Conservation (phyloP, 192 early-diverging fungal genomes). For the Entomortierella lignicola region DNA sequence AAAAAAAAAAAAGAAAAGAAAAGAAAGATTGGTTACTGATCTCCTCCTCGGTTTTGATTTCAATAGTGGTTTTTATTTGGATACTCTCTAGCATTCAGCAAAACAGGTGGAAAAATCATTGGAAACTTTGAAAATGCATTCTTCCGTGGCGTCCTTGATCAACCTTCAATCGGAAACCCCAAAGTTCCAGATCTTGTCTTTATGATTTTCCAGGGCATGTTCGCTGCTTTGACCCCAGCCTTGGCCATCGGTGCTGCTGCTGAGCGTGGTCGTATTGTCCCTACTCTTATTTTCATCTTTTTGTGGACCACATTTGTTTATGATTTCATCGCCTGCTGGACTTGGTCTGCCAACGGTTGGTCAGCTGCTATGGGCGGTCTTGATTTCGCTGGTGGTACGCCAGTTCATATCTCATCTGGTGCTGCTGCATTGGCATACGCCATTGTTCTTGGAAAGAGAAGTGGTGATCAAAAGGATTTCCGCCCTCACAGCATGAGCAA, state of each 20-base stretch:
- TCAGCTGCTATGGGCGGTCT: constrained; percentile 81
- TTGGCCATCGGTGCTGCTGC: constrained; percentile 92
- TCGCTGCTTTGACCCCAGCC: constrained; percentile 91
- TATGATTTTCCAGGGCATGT: constrained; percentile 91
- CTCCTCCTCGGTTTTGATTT: background rate
- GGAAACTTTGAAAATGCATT: constrained; percentile 86
- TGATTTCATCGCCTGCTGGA: constrained; percentile 95
- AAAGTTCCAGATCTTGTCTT: constrained; percentile 83
- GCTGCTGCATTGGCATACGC: constrained; percentile 90
- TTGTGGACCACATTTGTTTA: constrained; percentile 95
- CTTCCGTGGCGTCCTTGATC: constrained; percentile 62
- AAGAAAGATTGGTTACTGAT: background rate
- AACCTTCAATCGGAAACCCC: constrained; percentile 66
- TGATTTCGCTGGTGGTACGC: constrained; percentile 98
- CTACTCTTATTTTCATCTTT: constrained; percentile 91
- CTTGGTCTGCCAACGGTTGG: constrained; percentile 92
- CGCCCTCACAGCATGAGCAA: constrained; percentile 93
- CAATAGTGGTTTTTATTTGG: constrained; percentile 90
- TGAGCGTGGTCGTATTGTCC: constrained; percentile 88
- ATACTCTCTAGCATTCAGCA: constrained; percentile 88
- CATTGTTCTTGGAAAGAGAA: constrained; percentile 85
- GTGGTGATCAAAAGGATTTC: constrained; percentile 77
- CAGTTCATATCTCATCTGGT: constrained; percentile 93
- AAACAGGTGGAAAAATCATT: constrained; percentile 76
- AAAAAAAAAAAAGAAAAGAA: background rate